Evolutionary conservation across 805 yeast species (phyloP).

Genomic region (Tetrapisispora nanseiensis): DNA sequence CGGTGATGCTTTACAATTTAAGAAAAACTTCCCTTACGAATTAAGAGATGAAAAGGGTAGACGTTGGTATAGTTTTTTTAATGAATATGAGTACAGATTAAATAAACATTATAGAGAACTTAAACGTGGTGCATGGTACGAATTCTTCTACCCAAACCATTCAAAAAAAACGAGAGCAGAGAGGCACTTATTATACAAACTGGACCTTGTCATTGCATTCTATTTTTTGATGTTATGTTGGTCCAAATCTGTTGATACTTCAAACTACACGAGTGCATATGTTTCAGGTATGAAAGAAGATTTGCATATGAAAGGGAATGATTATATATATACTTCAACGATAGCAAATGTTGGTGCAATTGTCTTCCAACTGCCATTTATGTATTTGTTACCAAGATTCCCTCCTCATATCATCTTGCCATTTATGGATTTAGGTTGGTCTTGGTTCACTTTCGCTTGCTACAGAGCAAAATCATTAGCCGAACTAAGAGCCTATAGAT

Average conservation of each 20-base stretch:
- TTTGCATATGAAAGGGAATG: constrained; percentile 51
- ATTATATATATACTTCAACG: constrained; percentile 50
- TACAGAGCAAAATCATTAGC: constrained; percentile 40
- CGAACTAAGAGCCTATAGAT: constrained; percentile 52
- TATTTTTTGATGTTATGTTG: constrained; percentile 55
- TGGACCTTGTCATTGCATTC: constrained; percentile 46
- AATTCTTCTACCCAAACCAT: constrained; percentile 29
- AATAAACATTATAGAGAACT: constrained; percentile 27
- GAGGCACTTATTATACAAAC: constrained; percentile 38
- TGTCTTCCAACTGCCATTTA: constrained; percentile 56
- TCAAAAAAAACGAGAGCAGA: constrained; percentile 35
- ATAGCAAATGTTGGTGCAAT: constrained; percentile 53
- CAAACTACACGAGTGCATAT: constrained; percentile 57
- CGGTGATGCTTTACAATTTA: background rate
- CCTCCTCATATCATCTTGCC: constrained; percentile 44
- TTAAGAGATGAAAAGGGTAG: constrained; percentile 33
- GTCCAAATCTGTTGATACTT: constrained; percentile 56
- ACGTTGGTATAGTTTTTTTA: constrained; percentile 39
- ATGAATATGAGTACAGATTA: constrained; percentile 42
- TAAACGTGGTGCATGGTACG: constrained; percentile 22
- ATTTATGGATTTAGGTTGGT: constrained; percentile 56
- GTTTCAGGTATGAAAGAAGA: constrained; percentile 55
- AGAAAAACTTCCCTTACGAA: constrained; percentile 30
- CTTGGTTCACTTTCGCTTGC: constrained; percentile 50
- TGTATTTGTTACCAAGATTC: constrained; percentile 45